Evolutionary conservation across 179 eudicot species (phyloP), one percentile per base, ranked within the genome.

Genomic region (Silene vulgaris): DNA sequence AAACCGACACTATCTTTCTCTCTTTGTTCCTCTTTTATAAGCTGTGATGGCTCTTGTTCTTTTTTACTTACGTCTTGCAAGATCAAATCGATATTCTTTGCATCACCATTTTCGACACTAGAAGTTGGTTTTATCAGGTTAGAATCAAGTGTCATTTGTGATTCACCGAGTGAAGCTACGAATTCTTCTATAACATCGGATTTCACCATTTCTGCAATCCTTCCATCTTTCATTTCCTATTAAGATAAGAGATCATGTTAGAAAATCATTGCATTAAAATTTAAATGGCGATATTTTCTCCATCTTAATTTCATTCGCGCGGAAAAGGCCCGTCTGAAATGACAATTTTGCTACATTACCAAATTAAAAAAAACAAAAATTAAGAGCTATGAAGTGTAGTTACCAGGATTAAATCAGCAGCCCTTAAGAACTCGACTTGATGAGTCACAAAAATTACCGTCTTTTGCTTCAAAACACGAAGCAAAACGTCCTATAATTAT

Each of bases 11-110:
- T 29, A 17, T 74, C 81, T 68, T 43, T 78, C 74, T 78, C 74
- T 61, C 77, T 68, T 8, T 67, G 77, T 78, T 79, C 77, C 40
- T 78, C 76, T 74, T 74, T 68, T 30, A 79, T 52, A 16, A 79
- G 77, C 17, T 79, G 81, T 57, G 68, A 56, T 35, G 56, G 74
- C 37, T 50, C 17, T 8, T 19, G 4, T 16, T 26, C 63, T 17
- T 19, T 7, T 4, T 45, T 21, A 6, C 26, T 61, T 3, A 11
- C 62, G 40, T 73, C 68, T 73, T 73, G 4, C 19, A 32, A 12
- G 19, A 35, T 60, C 26, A 19, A 14, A 40, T 59, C 11, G 12
- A 37, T 19, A 13, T 32, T 45, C 32, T 63, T 48, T 26, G 40
- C 26, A 28, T 48, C 43, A 19, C 23, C 59, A 13, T 17, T 32